Base-by-base conservation (phyloP, 352 stramenopile genomes). In the Phytopythium ostracodes region DNA sequence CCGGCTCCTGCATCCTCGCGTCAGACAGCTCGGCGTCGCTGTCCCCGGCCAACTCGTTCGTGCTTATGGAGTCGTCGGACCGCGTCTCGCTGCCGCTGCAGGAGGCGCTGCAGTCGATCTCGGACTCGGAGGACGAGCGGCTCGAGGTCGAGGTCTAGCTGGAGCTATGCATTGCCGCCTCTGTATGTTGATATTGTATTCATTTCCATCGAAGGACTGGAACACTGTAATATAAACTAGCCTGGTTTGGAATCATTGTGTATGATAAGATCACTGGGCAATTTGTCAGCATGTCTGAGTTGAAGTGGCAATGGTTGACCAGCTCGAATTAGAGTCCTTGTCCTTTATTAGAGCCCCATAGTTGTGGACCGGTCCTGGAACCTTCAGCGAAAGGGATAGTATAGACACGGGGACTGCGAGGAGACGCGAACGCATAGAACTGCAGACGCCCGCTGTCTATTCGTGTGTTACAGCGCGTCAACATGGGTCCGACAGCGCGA, bases 41-140 rank as follows among this genome's bases (percentile, higher is more conserved):
- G 27, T 74, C 67, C 6, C 64, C 72, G 12, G 74, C 64, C 50
- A 73, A 80, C 56, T 65, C 54, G 63, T 83, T 83, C 49, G 70
- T 81, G 49, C 68, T 73, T 27, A 56, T 84, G 25, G 75, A 84
- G 58, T 67, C 63, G 36, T 29, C 22, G 12, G 40, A 52, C 36
- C 55, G 55, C 31, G 42, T 71, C 12, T 58, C 69, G 25, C 27
- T 59, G 44, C 29, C 42, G 33, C 62, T 67, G n/a, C 69, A 65
- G 7, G 55, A 44, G 49, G 55, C 56, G 22, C 50, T 63, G 51
- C 31, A 61, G 44, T 29, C 60, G 54, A 24, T 55, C 22, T 61
- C 60, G 11, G 68, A 72, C 62, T 76, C 65, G 55, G 69, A 66
- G 51, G 69, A 76, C 60, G 69, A 76, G 56, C 55, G 55, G 8